Conservation (phyloP, 768 basidiomycete species). For the Mycena amicta region DNA sequence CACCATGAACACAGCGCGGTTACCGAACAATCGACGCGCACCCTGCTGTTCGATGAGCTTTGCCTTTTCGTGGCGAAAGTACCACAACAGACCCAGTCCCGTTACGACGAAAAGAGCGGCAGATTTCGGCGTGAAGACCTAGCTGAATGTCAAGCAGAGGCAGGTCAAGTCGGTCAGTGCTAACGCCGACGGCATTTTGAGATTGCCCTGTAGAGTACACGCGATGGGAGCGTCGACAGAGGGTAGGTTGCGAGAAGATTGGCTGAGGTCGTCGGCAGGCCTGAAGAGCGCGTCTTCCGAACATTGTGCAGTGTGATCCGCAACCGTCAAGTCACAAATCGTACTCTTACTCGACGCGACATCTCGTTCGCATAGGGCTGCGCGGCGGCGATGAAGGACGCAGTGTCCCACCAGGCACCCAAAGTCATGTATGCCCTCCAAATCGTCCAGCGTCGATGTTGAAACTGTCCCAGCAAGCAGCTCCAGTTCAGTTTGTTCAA, state of each 20-base stretch:
- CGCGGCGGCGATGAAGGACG: conserved; percentile 67
- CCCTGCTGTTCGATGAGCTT: conserved; percentile 76
- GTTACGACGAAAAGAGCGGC: conserved; percentile 84
- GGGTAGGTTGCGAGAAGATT: background rate
- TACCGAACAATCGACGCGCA: conserved; percentile 36
- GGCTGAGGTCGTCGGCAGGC: background rate
- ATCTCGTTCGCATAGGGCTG: conserved; percentile 1
- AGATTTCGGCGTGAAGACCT: conserved; percentile 93
- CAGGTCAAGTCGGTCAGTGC: background rate
- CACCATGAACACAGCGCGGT: conserved; percentile 2
- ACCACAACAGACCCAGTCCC: conserved; percentile 80
- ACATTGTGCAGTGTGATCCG: conserved; percentile 8
- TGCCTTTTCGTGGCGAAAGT: conserved; percentile 87
- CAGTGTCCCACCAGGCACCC: conserved; percentile 75
- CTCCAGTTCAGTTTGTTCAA: conserved; percentile 94
- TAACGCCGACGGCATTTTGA: conserved; percentile 15
- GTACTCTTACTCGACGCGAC: background rate
- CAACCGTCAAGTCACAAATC: conserved; percentile 1
- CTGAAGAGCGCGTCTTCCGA: conserved; percentile 17
- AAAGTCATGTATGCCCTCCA: conserved; percentile 72
- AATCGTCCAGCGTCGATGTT: conserved; percentile 8
- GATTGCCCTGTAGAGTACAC: conserved; percentile 4
- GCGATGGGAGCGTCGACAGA: conserved; percentile 4
- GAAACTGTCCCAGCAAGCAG: conserved; percentile 66
- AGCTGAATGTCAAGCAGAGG: conserved; percentile 7